phyloP scores from a whole-genome alignment of 1,284 basidiomycete species.

The Cryptococcus sp. region DNA sequence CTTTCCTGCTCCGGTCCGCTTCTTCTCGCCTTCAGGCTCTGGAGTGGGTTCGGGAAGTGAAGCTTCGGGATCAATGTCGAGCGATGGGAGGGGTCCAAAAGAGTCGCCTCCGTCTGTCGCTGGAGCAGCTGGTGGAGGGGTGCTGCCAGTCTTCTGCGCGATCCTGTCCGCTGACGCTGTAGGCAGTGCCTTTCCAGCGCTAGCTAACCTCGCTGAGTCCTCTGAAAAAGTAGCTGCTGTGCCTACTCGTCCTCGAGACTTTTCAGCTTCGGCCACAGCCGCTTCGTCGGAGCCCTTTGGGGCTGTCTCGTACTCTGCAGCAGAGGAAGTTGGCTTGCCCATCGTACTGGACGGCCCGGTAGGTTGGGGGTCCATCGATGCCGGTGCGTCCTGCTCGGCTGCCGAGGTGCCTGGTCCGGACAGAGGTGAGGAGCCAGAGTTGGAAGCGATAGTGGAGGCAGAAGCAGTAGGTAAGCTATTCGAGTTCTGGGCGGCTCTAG shows the following conservation, averaged over 20 bases:
- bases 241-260: too few species aligned
- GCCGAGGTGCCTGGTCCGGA: neutral
- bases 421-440: neutral
- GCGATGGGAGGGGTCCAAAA: constrained; percentile 38
- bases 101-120: too few species aligned
- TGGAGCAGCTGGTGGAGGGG: neutral
- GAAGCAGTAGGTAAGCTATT: neutral
- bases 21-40: constrained; percentile 27
- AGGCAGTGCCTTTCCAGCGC: neutral
- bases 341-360: constrained; percentile 15
- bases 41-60: constrained; percentile 24
- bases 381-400: constrained; percentile 3
- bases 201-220: too few species aligned
- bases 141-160: neutral
- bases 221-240: too few species aligned
- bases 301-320: neutral
- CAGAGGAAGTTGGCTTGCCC: neutral
- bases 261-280: too few species aligned
- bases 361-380: constrained; percentile 32
- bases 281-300: neutral
- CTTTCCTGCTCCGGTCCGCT: constrained; percentile 41
- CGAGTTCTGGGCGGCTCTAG: too few species aligned
- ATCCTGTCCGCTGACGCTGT: neutral
- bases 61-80: constrained; percentile 52
- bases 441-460: neutral